These are phyloP conservation scores for Cutaneotrichosporon curvatum DNA, from an alignment of 1,284 basidiomycete species.

Conservation along the genomic window DNA sequence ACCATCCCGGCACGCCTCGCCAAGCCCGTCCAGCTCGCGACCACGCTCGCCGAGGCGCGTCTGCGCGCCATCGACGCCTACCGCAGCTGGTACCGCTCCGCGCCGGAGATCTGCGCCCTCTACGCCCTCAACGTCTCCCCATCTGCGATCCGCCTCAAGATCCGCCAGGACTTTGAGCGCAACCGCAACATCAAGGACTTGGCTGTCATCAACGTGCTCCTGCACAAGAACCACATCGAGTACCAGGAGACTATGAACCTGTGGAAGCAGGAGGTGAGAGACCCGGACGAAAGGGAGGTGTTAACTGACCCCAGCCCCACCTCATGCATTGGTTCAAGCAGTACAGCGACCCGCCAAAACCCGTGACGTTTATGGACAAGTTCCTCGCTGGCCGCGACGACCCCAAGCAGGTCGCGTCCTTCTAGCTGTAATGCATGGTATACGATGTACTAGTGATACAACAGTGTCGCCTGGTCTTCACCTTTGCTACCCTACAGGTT, in stretches of 20 bases:
- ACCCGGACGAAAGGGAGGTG: not conserved
- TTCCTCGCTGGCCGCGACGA: slow-evolving; percentile 46
- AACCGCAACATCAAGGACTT: slow-evolving; percentile 77
- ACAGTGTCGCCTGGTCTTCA: slow-evolving; percentile 1
- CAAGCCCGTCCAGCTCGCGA: slow-evolving; percentile 57
- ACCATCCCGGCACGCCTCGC: slow-evolving; percentile 90
- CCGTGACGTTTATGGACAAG: slow-evolving; percentile 47
- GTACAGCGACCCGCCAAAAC: slow-evolving; percentile 40
- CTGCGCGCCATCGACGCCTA: slow-evolving; percentile 71
- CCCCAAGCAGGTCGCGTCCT: slow-evolving; percentile 37
- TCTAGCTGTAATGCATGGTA: slow-evolving; percentile 22
- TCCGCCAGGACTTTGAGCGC: slow-evolving; percentile 81
- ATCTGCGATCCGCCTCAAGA: slow-evolving; percentile 69
- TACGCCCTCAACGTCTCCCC: slow-evolving; percentile 81
- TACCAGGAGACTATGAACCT: slow-evolving; percentile 92
- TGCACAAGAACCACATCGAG: slow-evolving; percentile 80
- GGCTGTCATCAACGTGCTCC: slow-evolving; percentile 75
- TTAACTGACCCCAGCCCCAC: slow-evolving; percentile 34
- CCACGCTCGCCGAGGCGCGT: slow-evolving; percentile 61
- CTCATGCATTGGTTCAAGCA: slow-evolving; percentile 47
- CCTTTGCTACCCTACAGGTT: slow-evolving; percentile 4
- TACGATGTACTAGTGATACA: slow-evolving; percentile 12
- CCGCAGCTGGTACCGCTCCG: slow-evolving; percentile 84
- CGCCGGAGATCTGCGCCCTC: slow-evolving; percentile 77
- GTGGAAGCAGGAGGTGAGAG: slow-evolving; percentile 68